Percentiles rank a stretch among this genome's conserved stretches.
These are phyloP conservation scores for Ophiostoma tasmaniense DNA, from an alignment of 2,329 filamentous ascomycete genomes.

Conservation along the genomic window DNA sequence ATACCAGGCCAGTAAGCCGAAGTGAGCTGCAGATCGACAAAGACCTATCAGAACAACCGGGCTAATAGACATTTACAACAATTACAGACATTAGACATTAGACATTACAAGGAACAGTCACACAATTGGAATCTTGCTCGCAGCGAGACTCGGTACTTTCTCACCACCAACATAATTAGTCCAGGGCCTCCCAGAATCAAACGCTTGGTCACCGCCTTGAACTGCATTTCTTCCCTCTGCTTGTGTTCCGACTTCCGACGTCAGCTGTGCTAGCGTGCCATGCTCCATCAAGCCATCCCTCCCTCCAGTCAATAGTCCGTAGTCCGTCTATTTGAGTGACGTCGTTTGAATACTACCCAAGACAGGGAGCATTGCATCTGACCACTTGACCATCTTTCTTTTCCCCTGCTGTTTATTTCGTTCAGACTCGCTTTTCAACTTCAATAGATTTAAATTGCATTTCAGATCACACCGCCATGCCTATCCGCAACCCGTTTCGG, in stretches of 20 bases:
- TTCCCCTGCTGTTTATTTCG: background rate
- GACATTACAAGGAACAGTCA: background rate
- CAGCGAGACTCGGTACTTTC: background rate
- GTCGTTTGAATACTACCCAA: background rate
- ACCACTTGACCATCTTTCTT: background rate
- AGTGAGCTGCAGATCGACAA: background rate
- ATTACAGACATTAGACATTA: background rate
- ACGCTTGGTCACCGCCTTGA: background rate
- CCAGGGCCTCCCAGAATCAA: background rate
- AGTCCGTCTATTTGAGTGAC: background rate
- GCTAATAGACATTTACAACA: background rate
- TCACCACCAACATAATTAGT: background rate
- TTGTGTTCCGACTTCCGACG: background rate
- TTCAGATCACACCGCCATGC: conserved; percentile 35
- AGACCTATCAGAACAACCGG: background rate
- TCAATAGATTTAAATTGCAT: too few relatives aligned
- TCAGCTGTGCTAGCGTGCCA: background rate
- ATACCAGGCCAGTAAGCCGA: background rate
- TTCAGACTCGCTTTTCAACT: background rate
- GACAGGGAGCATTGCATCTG: background rate
- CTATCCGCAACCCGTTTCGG: conserved; percentile 66
- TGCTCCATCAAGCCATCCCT: background rate
- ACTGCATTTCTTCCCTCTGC: background rate
- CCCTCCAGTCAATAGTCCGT: background rate
- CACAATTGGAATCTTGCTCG: background rate